Conservation (phyloP, 371 early-diverging fungal genomes). For the Zychaea mexicana region DNA sequence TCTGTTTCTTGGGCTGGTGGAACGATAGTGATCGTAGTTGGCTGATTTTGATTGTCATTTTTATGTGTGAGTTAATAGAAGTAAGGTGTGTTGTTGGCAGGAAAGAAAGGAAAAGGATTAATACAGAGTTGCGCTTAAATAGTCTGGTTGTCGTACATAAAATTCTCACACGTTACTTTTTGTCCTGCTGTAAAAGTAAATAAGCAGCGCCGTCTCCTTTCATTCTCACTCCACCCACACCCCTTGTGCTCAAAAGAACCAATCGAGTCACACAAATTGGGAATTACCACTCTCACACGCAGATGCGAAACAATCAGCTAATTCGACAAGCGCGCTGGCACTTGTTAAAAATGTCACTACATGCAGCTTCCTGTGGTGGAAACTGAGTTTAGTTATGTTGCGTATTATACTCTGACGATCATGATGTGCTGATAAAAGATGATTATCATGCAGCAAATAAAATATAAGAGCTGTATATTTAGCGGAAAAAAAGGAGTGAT, state of each 20-base stretch:
- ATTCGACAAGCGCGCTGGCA: too few species aligned
- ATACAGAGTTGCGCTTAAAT: slow-evolving; percentile 2
- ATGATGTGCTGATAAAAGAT: not conserved
- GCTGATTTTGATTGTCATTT: not conserved
- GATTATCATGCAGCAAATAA: not conserved
- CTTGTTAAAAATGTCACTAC: too few species aligned
- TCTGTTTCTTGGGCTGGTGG: not conserved
- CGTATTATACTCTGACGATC: too few species aligned
- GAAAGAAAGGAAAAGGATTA: not conserved
- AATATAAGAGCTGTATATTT: too few species aligned
- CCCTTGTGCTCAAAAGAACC: slow-evolving; percentile 9
- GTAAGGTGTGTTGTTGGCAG: not conserved
- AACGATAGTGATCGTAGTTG: slow-evolving; percentile 12
- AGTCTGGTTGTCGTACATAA: not conserved
- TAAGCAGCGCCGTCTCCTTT: not conserved
- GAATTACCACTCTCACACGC: not conserved
- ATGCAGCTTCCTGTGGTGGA: too few species aligned
- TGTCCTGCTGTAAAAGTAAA: not conserved
- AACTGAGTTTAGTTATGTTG: too few species aligned
- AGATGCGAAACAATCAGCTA: not conserved
- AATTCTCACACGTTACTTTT: slow-evolving; percentile 2
- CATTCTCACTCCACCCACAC: too few species aligned
- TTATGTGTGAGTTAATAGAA: not conserved
- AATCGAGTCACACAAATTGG: slow-evolving; percentile 6
- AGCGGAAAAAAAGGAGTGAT: not conserved